Percentiles rank a stretch among this genome's conserved stretches.
Evolutionary conservation across 306 rosid species (phyloP).

Genomic region (Hylodesmum podocarpum): DNA sequence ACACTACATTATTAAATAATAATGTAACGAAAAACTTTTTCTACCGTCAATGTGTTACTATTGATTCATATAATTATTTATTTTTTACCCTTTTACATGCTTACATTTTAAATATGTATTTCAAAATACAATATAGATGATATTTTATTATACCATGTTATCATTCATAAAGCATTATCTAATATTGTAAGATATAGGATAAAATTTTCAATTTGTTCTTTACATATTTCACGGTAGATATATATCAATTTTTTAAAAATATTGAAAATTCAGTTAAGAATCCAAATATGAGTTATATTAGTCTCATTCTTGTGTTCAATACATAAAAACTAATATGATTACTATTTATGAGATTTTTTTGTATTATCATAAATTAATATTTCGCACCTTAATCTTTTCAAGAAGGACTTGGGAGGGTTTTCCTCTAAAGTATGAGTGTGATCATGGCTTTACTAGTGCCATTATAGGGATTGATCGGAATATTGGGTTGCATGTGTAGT

Average conservation of each 20-base stretch:
- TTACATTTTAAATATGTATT: too few species aligned
- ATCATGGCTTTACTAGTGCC: slow-evolving; percentile 16
- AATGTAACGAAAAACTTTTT: too few species aligned
- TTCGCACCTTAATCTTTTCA: not conserved
- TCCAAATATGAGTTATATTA: not conserved
- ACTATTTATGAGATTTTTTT: not conserved
- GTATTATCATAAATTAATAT: too few species aligned
- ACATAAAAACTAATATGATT: not conserved
- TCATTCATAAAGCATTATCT: too few species aligned
- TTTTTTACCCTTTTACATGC: too few species aligned
- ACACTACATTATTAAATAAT: too few species aligned
- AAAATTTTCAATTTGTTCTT: too few species aligned
- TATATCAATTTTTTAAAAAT: not conserved
- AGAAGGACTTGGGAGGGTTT: not conserved
- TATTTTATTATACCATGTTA: too few species aligned
- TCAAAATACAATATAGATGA: too few species aligned
- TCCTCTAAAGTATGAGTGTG: not conserved
- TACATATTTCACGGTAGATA: not conserved
- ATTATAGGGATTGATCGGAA: slow-evolving; percentile 19
- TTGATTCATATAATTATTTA: too few species aligned
- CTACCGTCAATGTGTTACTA: too few species aligned
- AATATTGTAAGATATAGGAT: not conserved
- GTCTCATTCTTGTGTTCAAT: not conserved
- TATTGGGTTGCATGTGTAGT: not conserved
- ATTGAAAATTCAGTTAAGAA: not conserved